phyloP scores from a whole-genome alignment of 257 asterid genomes.

The Solanum commersonii region DNA sequence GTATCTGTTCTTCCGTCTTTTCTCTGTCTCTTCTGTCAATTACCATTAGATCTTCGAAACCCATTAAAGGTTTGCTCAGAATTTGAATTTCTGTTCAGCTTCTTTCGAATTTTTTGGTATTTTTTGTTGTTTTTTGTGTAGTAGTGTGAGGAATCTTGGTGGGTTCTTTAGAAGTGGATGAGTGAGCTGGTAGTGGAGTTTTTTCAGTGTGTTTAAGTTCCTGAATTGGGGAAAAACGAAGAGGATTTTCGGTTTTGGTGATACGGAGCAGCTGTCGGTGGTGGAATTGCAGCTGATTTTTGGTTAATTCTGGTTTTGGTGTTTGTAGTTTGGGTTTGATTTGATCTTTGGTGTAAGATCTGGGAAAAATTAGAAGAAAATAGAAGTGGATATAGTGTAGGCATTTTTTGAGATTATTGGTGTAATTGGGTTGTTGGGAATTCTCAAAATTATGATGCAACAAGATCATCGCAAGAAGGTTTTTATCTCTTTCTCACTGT shows the following conservation, averaged over 20 bases:
- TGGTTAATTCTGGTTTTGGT: background rate
- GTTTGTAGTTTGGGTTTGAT: background rate
- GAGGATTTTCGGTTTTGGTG: background rate
- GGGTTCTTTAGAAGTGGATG: background rate
- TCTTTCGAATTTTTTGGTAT: background rate
- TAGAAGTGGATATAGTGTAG: background rate
- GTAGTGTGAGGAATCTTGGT: background rate
- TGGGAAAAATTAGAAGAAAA: background rate
- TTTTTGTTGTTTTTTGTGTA: background rate
- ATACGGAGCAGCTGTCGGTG: background rate
- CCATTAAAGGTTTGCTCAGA: background rate
- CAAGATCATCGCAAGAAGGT: conserved; percentile 69
- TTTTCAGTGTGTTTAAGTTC: background rate
- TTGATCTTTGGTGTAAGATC: background rate
- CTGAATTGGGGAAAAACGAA: background rate
- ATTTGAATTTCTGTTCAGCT: background rate
- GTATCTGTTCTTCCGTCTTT: background rate
- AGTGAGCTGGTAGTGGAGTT: background rate
- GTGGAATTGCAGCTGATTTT: background rate
- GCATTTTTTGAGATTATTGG: background rate
- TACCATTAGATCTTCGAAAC: background rate
- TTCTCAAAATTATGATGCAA: conserved; percentile 28
- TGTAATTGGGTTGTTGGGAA: background rate
- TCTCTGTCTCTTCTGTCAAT: background rate
- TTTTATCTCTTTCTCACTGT: background rate